Percentiles rank a stretch among this genome's conserved stretches.
These are phyloP conservation scores for Polytolypa hystricis DNA, from an alignment of 2,329 filamentous ascomycete genomes.

Conservation along the genomic window DNA sequence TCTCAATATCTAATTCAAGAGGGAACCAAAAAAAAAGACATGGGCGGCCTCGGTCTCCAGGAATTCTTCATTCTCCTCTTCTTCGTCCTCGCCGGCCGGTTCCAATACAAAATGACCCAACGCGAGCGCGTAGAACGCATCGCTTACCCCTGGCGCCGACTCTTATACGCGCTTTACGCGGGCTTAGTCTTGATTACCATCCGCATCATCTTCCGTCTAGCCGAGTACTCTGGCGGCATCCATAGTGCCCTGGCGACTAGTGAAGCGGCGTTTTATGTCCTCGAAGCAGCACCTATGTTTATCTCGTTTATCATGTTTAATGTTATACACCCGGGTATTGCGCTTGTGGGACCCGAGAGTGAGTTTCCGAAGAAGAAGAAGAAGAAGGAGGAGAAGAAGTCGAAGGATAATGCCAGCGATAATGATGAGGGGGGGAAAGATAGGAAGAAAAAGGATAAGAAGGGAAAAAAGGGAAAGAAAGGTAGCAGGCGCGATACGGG, in stretches of 20 bases:
- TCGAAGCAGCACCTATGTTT: constrained; percentile 32
- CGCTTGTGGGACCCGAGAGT: constrained; percentile 20
- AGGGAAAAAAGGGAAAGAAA: background rate
- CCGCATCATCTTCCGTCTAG: constrained; percentile 47
- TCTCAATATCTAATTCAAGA: background rate
- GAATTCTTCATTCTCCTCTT: constrained; percentile 43
- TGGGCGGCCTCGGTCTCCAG: constrained; percentile 37
- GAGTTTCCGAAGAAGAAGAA: constrained; percentile 19
- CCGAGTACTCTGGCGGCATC: constrained; percentile 48
- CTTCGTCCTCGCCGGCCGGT: constrained; percentile 36
- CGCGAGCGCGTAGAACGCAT: constrained; percentile 21
- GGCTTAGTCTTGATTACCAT: constrained; percentile 40
- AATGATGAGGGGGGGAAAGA: background rate
- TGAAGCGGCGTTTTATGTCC: constrained; percentile 28
- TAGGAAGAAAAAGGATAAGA: background rate
- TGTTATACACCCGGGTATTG: constrained; percentile 26
- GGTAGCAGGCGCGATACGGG: too few relatives aligned
- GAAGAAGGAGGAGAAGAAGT: constrained; percentile 7
- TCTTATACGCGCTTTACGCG: constrained; percentile 42
- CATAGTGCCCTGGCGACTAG: constrained; percentile 29
- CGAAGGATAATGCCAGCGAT: constrained; percentile 1
- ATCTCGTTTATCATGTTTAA: constrained; percentile 26
- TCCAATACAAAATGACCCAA: constrained; percentile 35
- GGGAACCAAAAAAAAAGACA: constrained; percentile 14
- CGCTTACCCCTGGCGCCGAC: constrained; percentile 21